Conservation (phyloP, 2,329 filamentous ascomycete genomes). For the Fusarium sp. region DNA sequence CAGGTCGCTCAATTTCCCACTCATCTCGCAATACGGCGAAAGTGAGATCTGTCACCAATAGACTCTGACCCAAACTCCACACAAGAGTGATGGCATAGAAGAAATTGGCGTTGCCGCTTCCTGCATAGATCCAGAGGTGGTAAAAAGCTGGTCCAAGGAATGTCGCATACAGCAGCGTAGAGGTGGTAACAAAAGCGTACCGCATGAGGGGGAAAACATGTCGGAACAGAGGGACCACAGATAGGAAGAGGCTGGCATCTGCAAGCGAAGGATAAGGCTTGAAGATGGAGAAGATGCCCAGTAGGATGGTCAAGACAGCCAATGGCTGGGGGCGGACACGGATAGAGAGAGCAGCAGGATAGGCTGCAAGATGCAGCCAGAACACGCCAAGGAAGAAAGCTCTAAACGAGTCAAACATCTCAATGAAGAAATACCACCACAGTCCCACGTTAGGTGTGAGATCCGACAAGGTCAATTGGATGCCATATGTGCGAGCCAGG, state of each 20-base stretch:
- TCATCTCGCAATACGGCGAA: conserved; percentile 93
- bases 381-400: conserved; percentile 98
- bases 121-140: conserved; percentile 97
- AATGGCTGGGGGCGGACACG: conserved; percentile 86
- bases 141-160: conserved; percentile 95
- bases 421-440: conserved; percentile 99
- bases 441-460: conserved; percentile 94
- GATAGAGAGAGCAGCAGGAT: conserved; percentile 86
- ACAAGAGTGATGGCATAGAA: conserved; percentile 99
- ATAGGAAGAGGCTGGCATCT: conserved; percentile 87
- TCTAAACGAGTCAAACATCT: conserved; percentile 98
- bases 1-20: conserved; percentile 90
- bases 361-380: conserved; percentile 92
- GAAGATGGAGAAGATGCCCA: conserved; percentile 93
- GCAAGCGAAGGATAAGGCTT: conserved; percentile 96
- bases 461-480: conserved; percentile 89
- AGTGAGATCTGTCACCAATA: conserved; percentile 86
- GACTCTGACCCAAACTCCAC: conserved; percentile 89
- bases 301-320: conserved; percentile 82
- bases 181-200: conserved; percentile 87
- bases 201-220: conserved; percentile 94
- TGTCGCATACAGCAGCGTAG: conserved; percentile 85
- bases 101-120: conserved; percentile 98
- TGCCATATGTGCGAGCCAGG: conserved; percentile 87
- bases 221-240: conserved; percentile 83